Conservation (phyloP, 2,329 filamentous ascomycete species). For the Fusarium verrucosum region DNA sequence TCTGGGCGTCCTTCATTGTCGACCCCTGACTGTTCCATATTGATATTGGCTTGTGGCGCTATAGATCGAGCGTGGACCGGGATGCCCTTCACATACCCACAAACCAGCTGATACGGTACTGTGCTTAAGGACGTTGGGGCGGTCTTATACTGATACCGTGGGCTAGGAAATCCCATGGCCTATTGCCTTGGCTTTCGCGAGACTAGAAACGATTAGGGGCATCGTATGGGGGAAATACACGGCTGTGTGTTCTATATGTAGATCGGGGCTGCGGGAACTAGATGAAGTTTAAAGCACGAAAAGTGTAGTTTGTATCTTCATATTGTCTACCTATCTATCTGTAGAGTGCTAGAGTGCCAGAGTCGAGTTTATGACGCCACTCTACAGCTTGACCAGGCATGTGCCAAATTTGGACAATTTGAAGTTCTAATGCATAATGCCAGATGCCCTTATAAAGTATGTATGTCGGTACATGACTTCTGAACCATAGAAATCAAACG, state of each 20-base stretch:
- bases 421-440: not conserved
- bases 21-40: constrained; percentile 8
- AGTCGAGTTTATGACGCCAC: not conserved
- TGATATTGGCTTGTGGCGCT: constrained; percentile 1
- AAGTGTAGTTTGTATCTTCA: not conserved
- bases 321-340: not conserved
- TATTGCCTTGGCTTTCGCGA: not conserved
- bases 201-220: not conserved
- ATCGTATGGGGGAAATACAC: not conserved
- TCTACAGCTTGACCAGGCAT: not conserved
- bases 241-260: not conserved
- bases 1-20: not conserved
- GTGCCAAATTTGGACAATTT: not conserved
- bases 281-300: not conserved
- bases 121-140: not conserved
- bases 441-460: no score
- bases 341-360: no score
- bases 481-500: not conserved
- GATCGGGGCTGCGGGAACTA: not conserved
- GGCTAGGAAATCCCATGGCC: not conserved
- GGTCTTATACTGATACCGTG: not conserved
- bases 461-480: not conserved
- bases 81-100: not conserved
- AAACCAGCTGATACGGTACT: not conserved
- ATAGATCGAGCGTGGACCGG: not conserved